phyloP scores from a whole-genome alignment of 768 basidiomycete genomes.

The Rhodotorula kratochvilovae region DNA sequence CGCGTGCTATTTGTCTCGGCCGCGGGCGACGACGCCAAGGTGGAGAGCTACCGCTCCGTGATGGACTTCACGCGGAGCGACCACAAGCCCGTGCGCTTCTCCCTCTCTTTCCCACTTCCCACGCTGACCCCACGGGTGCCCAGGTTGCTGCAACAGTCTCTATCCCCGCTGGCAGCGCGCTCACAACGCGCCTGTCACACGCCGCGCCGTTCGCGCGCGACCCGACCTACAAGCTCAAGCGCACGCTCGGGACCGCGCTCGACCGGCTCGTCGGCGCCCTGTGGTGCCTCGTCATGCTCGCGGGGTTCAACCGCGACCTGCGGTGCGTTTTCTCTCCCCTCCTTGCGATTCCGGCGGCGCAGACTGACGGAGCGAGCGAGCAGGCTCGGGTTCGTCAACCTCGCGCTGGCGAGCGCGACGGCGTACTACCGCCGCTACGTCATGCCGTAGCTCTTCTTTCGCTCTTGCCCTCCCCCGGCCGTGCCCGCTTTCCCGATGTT shows the following conservation, averaged over 20 bases:
- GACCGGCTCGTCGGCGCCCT: slow-evolving; percentile 71
- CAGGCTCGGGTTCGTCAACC: slow-evolving; percentile 22
- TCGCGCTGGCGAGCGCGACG: background rate
- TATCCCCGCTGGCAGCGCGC: slow-evolving; percentile 9
- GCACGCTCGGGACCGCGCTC: slow-evolving; percentile 60
- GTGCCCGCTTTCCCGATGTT: background rate
- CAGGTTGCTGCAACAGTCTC: slow-evolving; percentile 28
- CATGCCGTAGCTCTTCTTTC: background rate
- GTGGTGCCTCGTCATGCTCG: slow-evolving; percentile 70
- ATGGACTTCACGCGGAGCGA: slow-evolving; percentile 84
- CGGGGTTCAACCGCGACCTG: slow-evolving; percentile 70
- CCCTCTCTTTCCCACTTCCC: slow-evolving; percentile 50
- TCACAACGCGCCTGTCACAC: slow-evolving; percentile 31
- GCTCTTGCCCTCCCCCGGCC: background rate
- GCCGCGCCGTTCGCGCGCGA: slow-evolving; percentile 38
- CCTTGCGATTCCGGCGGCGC: too few relatives aligned
- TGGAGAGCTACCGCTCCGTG: slow-evolving; percentile 64
- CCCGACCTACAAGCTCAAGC: slow-evolving; percentile 53
- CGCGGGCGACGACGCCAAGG: slow-evolving; percentile 54
- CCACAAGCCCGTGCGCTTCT: slow-evolving; percentile 87
- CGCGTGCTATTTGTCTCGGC: slow-evolving; percentile 73
- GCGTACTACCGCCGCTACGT: slow-evolving; percentile 3
- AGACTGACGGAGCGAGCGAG: too few relatives aligned
- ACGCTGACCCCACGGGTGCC: slow-evolving; percentile 47
- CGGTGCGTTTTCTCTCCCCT: slow-evolving; percentile 2